phyloP scores from a whole-genome alignment of 768 basidiomycete species.

The Tylopilus balloui region DNA sequence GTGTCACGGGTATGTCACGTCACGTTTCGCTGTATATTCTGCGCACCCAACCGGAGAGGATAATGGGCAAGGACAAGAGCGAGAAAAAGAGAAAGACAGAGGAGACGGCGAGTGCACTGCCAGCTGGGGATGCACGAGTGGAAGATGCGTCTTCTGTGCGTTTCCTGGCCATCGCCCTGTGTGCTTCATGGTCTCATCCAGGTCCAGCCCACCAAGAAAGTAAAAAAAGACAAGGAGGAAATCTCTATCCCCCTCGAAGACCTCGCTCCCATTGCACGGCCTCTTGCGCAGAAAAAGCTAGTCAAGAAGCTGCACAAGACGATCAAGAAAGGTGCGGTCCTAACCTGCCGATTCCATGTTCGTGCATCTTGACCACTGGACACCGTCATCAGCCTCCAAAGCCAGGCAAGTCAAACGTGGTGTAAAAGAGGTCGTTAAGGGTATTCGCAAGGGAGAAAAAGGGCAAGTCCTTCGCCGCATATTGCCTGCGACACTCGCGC shows the following conservation, averaged over 20 bases:
- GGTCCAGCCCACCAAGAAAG: conserved; percentile 48
- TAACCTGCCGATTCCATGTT: background rate
- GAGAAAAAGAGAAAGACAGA: conserved; percentile 62
- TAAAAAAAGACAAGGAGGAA: conserved; percentile 57
- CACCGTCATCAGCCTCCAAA: conserved; percentile 67
- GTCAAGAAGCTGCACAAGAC: conserved; percentile 92
- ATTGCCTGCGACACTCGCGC: conserved; percentile 1
- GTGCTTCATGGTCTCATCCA: conserved; percentile 19
- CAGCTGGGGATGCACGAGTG: conserved; percentile 46
- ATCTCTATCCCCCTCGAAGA: conserved; percentile 70
- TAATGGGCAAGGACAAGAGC: conserved; percentile 70
- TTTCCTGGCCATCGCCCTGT: conserved; percentile 24
- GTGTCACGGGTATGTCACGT: conserved; percentile 22
- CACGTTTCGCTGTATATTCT: conserved; percentile 4
- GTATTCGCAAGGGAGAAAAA: conserved; percentile 94
- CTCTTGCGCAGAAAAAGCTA: conserved; percentile 90
- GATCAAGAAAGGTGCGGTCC: conserved; percentile 74
- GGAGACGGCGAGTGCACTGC: conserved; percentile 20
- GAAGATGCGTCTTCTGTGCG: conserved; percentile 35
- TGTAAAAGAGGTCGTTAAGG: conserved; percentile 98
- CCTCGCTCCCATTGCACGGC: conserved; percentile 90
- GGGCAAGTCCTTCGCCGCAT: conserved; percentile 53
- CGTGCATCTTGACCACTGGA: background rate
- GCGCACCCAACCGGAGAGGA: background rate
- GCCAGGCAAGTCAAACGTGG: conserved; percentile 94